Evolutionary conservation across 805 yeast genomes (phyloP).

Genomic region (Jamesozyma hellenica): DNA sequence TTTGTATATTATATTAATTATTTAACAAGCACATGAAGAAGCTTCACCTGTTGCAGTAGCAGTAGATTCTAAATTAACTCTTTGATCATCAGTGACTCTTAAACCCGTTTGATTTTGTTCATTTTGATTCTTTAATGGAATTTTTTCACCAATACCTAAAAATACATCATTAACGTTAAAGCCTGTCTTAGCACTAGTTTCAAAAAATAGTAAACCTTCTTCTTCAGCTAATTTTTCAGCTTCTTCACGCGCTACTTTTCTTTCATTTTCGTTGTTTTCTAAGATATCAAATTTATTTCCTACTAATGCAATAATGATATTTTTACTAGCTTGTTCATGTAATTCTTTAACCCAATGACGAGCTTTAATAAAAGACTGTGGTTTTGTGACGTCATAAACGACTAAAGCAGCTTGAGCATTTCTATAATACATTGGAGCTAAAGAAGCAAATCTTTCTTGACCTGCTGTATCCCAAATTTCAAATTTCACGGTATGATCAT

Average conservation of each 20-base stretch:
- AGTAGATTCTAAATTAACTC: constrained; percentile 28
- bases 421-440: constrained; percentile 95
- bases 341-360: constrained; percentile 97
- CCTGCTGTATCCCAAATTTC: constrained; percentile 98
- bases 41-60: constrained; percentile 25
- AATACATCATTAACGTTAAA: constrained; percentile 86
- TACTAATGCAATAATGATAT: constrained; percentile 83
- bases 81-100: constrained; percentile 21
- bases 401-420: constrained; percentile 96
- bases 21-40: constrained; percentile 28
- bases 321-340: constrained; percentile 90
- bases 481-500: constrained; percentile 78
- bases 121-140: constrained; percentile 41
- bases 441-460: constrained; percentile 89
- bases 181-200: constrained; percentile 88
- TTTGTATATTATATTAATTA: not conserved
- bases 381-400: constrained; percentile 90
- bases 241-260: constrained; percentile 73
- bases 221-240: constrained; percentile 84
- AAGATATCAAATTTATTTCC: constrained; percentile 86
- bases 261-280: constrained; percentile 38
- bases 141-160: constrained; percentile 76
- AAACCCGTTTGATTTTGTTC: constrained; percentile 16
- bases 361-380: constrained; percentile 89
- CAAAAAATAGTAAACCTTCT: constrained; percentile 82